These are phyloP conservation scores for Mycena galericulata DNA, from an alignment of 768 basidiomycete species.

Conservation along the genomic window DNA sequence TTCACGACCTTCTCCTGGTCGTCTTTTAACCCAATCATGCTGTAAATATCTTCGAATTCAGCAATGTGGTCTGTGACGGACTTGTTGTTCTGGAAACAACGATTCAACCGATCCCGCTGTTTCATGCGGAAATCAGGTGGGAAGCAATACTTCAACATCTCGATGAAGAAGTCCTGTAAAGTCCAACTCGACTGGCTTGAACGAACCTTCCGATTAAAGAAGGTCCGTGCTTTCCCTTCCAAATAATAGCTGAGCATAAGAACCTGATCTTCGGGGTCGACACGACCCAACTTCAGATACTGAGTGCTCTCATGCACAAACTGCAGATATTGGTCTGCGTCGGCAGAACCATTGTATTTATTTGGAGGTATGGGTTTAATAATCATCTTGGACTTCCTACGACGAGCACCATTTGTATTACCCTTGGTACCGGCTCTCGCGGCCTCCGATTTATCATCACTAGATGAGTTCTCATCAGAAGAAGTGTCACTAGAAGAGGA, in stretches of 20 bases:
- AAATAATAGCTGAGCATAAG: not conserved
- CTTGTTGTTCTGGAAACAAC: not conserved
- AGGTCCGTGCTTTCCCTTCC: not conserved
- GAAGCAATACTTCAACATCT: not conserved
- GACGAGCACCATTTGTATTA: too few species aligned
- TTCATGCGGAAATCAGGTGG: not conserved
- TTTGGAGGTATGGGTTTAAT: slow-evolving; percentile 2
- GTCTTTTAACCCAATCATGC: not conserved
- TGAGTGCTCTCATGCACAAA: not conserved
- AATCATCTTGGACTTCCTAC: not conserved
- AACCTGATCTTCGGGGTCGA: not conserved
- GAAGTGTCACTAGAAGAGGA: too few species aligned
- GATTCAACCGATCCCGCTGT: not conserved
- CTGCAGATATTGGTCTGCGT: not conserved
- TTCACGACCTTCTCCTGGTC: slow-evolving; percentile 5
- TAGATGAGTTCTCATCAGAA: too few species aligned
- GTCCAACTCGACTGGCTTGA: not conserved
- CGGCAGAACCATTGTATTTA: not conserved
- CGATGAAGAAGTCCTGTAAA: not conserved
- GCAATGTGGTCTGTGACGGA: not conserved
- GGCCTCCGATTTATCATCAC: not conserved
- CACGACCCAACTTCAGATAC: not conserved
- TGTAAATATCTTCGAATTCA: not conserved
- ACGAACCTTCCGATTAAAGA: not conserved
- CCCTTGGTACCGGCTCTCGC: not conserved